phyloP scores from a whole-genome alignment of 2,329 filamentous ascomycete genomes.

The Phaeosphaeriaceae sp. region DNA sequence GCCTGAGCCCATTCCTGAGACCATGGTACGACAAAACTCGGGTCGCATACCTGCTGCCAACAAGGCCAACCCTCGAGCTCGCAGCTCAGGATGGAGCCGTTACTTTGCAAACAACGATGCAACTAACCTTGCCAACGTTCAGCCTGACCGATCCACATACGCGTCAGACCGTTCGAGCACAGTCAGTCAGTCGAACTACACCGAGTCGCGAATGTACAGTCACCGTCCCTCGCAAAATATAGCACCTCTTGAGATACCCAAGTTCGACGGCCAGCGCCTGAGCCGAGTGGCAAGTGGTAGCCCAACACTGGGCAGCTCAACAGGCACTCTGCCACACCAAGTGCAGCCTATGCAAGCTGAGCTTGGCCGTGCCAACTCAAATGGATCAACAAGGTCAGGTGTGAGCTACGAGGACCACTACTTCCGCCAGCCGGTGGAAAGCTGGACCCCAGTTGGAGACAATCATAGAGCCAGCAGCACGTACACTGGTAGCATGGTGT shows the following conservation, averaged over 20 bases:
- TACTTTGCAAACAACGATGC: constrained; percentile 78
- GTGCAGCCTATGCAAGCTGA: constrained; percentile 48
- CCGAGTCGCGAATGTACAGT: constrained; percentile 63
- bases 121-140: constrained; percentile 63
- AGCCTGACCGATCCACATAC: constrained; percentile 58
- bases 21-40: constrained; percentile 47
- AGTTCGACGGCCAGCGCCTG: constrained; percentile 66
- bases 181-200: constrained; percentile 52
- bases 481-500: constrained; percentile 52
- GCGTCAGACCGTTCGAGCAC: constrained; percentile 49
- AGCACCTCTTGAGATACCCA: constrained; percentile 65
- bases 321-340: constrained; percentile 47
- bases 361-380: constrained; percentile 47
- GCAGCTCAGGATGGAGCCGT: constrained; percentile 77
- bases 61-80: constrained; percentile 37
- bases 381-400: constrained; percentile 42
- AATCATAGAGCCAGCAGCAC: constrained; percentile 51
- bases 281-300: constrained; percentile 73
- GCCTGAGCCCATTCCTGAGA: constrained; percentile 37
- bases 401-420: constrained; percentile 42
- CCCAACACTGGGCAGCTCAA: constrained; percentile 70
- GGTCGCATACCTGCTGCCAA: constrained; percentile 29
- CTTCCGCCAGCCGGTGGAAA: constrained; percentile 38
- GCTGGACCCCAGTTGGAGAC: constrained; percentile 46
- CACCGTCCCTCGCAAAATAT: constrained; percentile 71